Evolutionary conservation across 139 green algal genomes (phyloP), one percentile per base, ranked within the genome.

Genomic region (Coccomyxa sp.): DNA sequence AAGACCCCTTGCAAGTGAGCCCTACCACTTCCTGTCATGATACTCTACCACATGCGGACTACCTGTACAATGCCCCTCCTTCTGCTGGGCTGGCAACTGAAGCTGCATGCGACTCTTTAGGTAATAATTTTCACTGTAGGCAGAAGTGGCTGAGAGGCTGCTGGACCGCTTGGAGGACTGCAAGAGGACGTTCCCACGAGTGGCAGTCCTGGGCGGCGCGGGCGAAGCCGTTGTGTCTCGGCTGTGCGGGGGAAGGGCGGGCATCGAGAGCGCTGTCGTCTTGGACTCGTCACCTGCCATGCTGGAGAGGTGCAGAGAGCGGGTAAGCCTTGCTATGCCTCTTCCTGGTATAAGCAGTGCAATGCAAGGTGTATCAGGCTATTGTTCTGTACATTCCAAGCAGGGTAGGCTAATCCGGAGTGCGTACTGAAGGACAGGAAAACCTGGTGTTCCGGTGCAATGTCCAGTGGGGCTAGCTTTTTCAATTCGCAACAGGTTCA

Each of bases 91-190:
- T 31, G 14, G 69, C 39, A 14, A 33, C 72, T 75, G 40, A 7
- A 18, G 7, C 39, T 55, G 22, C 38, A 34, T 68, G 76, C 79
- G 35, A 73, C 36, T 55, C 77, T 71, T 8, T 39, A 33, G 44
- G 34, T 27, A 29, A 36, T 22, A 38, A 8, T 58, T 27, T 18
- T 12, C n/a, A 38, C 55, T 93, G 38, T 82, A 94, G 83, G 75
- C 74, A 3, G 82, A 86, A 22, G 89, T 97, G 2, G 86, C 86
- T 6, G 86, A 92, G 34, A 74, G 90, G 16, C 77, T 97, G 76
- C 73, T 97, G 22, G 93, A 97, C 72, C 84, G 93, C 0, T 74
- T 97, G 58, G 89, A 95, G 73, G 93, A 97, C 84, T 94, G 90
- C 82, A 82, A 82, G 2, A 50, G 87, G 0, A 77, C 54, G 9